A percentile compares a stretch with the other conserved stretches of the same genome.
phyloP scores from a whole-genome alignment of 495 filamentous ascomycete species.

The Aspergillus haitiensis region DNA sequence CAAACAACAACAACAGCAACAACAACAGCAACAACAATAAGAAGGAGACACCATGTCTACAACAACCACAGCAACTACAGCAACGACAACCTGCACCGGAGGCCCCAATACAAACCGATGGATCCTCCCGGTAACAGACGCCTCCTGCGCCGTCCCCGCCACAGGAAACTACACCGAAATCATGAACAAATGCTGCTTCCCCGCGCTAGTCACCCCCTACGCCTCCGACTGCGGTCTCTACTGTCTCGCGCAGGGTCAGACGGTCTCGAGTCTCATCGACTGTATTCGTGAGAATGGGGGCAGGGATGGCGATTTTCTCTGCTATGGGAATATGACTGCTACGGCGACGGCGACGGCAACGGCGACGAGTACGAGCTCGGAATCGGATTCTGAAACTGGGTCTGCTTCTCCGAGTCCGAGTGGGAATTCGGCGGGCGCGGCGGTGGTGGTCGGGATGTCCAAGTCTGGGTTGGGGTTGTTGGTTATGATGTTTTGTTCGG shows the following conservation, averaged over 20 bases:
- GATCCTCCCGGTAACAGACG: slow-evolving; percentile 43
- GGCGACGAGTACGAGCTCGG: slow-evolving; percentile 27
- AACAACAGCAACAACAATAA: background rate
- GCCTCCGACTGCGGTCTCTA: slow-evolving; percentile 50
- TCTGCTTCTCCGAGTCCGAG: slow-evolving; percentile 18
- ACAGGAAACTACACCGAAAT: slow-evolving; percentile 40
- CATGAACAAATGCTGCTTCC: slow-evolving; percentile 47
- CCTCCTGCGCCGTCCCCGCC: slow-evolving; percentile 43
- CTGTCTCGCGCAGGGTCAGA: slow-evolving; percentile 51
- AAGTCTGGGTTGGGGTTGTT: slow-evolving; percentile 38
- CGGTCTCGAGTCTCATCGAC: slow-evolving; percentile 31
- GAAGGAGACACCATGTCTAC: slow-evolving; percentile 23
- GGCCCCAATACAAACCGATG: slow-evolving; percentile 24
- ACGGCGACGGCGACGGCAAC: slow-evolving; percentile 42
- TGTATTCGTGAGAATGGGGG: slow-evolving; percentile 41
- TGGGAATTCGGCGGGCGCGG: slow-evolving; percentile 19
- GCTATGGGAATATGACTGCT: slow-evolving; percentile 34
- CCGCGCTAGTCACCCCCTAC: slow-evolving; percentile 43
- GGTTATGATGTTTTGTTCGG: slow-evolving; percentile 40
- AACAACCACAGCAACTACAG: slow-evolving; percentile 29
- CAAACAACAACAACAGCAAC: slow-evolving; percentile 8
- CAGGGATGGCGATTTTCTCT: slow-evolving; percentile 38
- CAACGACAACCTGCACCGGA: slow-evolving; percentile 30
- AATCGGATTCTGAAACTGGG: slow-evolving; percentile 27
- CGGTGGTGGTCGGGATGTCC: slow-evolving; percentile 27